Evolutionary conservation across 1,284 basidiomycete species (phyloP).

Genomic region (Cutaneotrichosporon sp.): DNA sequence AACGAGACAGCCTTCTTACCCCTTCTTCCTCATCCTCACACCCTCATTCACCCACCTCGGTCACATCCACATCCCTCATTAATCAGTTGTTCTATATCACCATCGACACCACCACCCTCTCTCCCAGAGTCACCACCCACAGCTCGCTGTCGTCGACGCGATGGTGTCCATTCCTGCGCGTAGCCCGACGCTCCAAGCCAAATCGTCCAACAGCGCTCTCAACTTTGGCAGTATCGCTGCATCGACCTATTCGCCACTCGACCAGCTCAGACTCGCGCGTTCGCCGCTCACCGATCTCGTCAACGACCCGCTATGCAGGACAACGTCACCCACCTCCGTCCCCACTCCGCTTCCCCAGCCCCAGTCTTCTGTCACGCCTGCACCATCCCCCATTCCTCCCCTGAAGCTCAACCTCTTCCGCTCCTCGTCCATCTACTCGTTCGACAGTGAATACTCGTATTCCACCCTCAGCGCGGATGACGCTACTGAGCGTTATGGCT

Average conservation of each 20-base stretch:
- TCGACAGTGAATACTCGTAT: slow-evolving; percentile 28
- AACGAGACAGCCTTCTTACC: neutral
- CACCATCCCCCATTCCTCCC: slow-evolving; percentile 30
- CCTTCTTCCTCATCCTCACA: neutral
- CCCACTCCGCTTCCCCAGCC: slow-evolving; percentile 10
- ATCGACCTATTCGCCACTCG: slow-evolving; percentile 19
- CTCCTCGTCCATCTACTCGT: slow-evolving; percentile 40
- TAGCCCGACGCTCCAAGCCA: slow-evolving; percentile 2
- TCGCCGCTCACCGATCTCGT: neutral
- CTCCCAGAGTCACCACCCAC: slow-evolving; percentile 5
- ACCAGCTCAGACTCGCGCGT: slow-evolving; percentile 22
- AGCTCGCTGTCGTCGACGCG: neutral
- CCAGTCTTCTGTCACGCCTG: slow-evolving; percentile 14
- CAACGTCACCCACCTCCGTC: neutral
- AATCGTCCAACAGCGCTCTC: slow-evolving; percentile 7
- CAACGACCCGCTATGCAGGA: neutral
- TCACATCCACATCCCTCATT: neutral
- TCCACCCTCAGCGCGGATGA: slow-evolving; percentile 11
- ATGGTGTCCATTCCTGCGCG: slow-evolving; percentile 17
- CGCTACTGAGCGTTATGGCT: neutral
- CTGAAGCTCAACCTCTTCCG: slow-evolving; percentile 48
- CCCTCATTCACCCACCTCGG: neutral
- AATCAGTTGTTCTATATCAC: neutral
- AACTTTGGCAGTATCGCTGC: slow-evolving; percentile 8
- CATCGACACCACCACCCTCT: neutral